Evolutionary conservation across 208 protist genomes (phyloP), one percentile per base, ranked within the genome.

Genomic region (Crithidia mellificae): DNA sequence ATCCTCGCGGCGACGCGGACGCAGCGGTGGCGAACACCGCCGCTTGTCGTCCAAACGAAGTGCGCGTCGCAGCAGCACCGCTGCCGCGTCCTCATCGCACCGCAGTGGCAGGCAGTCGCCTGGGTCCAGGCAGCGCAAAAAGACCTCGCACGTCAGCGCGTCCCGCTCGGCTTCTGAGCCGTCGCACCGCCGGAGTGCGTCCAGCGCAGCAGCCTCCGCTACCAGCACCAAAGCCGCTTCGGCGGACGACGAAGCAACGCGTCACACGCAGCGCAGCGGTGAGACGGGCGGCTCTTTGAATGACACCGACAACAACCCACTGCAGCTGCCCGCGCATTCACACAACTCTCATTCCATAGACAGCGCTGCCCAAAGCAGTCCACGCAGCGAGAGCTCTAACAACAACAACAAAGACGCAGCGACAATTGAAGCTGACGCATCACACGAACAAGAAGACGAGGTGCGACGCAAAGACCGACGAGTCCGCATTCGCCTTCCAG

Each of bases 401-500:
- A n/a, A n/a, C n/a, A 57, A n/a, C 39, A 34, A 50, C 56, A 46
- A 24, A 2, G 29, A 32, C 8, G 52, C 27, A 6, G 14, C 19
- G 15, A n/a, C n/a, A 3, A 20, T 6, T 49, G 34, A n/a, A n/a
- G n/a, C n/a, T 3, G 17, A n/a, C 17, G 20, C 19, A 1, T 2
- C n/a, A 14, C 22, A n/a, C 7, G 62, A 27, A 39, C 22, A 50
- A 53, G 34, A 43, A n/a, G 53, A 61, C 20, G n/a, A 44, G 9
- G 43, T 52, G 12, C 15, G 43, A 17, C 22, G 20, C 63, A 41
- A 29, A 12, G 34, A 61, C 5, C 72, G 64, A 1, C 54, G 72
- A 17, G 72, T 70, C 2, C 36, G 63, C 58, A 71, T 71, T 38
- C 51, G 51, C 19, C 52, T 70, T 1, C 72, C 64, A 22, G 64